phyloP scores from a whole-genome alignment of 148 eudicot genomes.

The Amaranthus cruentus region DNA sequence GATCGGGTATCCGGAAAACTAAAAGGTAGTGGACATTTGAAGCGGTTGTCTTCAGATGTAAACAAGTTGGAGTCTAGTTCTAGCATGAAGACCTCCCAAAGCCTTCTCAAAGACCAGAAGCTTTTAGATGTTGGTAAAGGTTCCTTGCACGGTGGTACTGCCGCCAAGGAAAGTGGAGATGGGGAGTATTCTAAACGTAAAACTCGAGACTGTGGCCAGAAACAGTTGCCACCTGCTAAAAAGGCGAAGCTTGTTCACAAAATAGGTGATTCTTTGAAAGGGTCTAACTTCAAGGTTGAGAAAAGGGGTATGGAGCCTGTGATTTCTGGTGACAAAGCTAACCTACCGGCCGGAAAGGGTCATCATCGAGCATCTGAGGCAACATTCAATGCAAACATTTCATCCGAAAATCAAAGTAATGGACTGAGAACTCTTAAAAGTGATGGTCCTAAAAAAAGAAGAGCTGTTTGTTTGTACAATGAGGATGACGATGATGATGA shows the following conservation, averaged over 20 bases:
- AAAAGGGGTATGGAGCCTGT: conserved; percentile 23
- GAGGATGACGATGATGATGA: conserved; percentile 63
- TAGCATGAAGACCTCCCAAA: conserved; percentile 32
- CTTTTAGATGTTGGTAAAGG: conserved; percentile 29
- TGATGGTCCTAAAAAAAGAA: conserved; percentile 43
- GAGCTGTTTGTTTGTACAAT: conserved; percentile 65
- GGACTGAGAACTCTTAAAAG: conserved; percentile 24
- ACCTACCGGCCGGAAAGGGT: conserved; percentile 45
- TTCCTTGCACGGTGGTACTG: conserved; percentile 25
- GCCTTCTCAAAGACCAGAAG: conserved; percentile 32
- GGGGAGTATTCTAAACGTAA: conserved; percentile 30
- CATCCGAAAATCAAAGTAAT: conserved; percentile 31
- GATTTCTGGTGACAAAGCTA: conserved; percentile 42
- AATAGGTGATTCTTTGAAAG: conserved; percentile 31
- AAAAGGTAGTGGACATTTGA: conserved; percentile 27
- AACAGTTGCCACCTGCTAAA: conserved; percentile 33
- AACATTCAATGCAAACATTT: conserved; percentile 25
- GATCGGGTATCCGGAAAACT: conserved; percentile 27
- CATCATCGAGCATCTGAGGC: conserved; percentile 39
- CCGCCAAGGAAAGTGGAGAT: conserved; percentile 29
- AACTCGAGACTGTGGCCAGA: conserved; percentile 28
- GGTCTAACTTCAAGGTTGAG: conserved; percentile 18
- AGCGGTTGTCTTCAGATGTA: conserved; percentile 31
- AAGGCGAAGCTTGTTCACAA: conserved; percentile 44
- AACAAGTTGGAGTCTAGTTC: conserved; percentile 26